These are phyloP conservation scores for Caryopteris hybrid DNA, from an alignment of 305 asterid species.

Conservation along the genomic window DNA sequence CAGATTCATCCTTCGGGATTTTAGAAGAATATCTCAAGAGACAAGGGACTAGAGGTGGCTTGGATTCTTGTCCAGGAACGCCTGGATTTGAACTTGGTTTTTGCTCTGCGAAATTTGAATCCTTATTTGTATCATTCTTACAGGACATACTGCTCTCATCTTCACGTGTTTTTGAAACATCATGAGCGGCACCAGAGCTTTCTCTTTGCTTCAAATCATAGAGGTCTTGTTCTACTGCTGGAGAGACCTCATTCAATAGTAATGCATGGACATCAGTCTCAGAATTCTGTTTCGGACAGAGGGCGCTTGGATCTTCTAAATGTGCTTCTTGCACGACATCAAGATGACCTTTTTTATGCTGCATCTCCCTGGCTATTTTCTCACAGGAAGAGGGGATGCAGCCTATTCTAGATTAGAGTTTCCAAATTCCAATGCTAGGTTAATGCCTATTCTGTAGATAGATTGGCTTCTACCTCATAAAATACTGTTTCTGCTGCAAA, in stretches of 20 bases:
- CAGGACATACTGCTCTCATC: slow-evolving; percentile 11
- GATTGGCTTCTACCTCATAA: slow-evolving; percentile 25
- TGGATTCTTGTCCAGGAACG: slow-evolving; percentile 9
- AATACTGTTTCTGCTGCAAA: slow-evolving; percentile 27
- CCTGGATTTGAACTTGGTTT: slow-evolving; percentile 15
- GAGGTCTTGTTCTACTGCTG: slow-evolving; percentile 26
- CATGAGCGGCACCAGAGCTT: slow-evolving; percentile 18
- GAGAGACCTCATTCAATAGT: slow-evolving; percentile 5
- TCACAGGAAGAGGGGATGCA: slow-evolving; percentile 10
- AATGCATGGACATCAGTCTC: slow-evolving; percentile 15
- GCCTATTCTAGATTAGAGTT: slow-evolving; percentile 17
- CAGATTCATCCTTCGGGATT: slow-evolving; percentile 17
- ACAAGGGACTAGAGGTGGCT: slow-evolving; percentile 15
- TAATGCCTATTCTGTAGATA: slow-evolving; percentile 2
- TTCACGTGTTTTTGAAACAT: slow-evolving; percentile 15
- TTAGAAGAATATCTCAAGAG: background rate
- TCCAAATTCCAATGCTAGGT: slow-evolving; percentile 14
- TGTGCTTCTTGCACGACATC: slow-evolving; percentile 20
- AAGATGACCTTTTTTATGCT: slow-evolving; percentile 11
- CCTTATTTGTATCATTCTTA: slow-evolving; percentile 8
- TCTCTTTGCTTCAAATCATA: slow-evolving; percentile 27
- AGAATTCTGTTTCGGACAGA: slow-evolving; percentile 12
- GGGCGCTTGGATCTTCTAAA: slow-evolving; percentile 5
- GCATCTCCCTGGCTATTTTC: slow-evolving; percentile 20
- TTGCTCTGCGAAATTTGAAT: slow-evolving; percentile 17